Conservation (phyloP, 371 early-diverging fungal genomes). For the Cokeromyces recurvatus region DNA sequence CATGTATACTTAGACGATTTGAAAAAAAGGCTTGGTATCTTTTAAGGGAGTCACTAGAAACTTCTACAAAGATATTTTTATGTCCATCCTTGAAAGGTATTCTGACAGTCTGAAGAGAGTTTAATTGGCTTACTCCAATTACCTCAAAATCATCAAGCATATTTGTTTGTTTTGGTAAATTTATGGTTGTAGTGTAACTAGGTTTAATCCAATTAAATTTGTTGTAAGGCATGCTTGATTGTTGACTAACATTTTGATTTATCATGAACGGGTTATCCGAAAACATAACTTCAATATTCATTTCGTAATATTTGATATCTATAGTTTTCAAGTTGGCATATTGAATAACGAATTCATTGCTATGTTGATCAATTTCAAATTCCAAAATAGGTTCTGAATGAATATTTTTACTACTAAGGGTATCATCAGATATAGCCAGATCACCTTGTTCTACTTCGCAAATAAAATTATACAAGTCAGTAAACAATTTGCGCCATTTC, state of each 20-base stretch:
- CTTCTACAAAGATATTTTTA: constrained; percentile 32
- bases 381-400: constrained; percentile 27
- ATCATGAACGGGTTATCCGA: constrained; percentile 43
- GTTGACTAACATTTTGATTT: neutral
- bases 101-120: constrained; percentile 4
- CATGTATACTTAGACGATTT: constrained; percentile 22
- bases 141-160: constrained; percentile 18
- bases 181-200: constrained; percentile 7
- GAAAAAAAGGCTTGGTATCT: neutral
- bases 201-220: constrained; percentile 33
- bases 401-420: constrained; percentile 1
- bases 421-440: neutral
- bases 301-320: constrained; percentile 48
- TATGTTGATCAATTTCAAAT: constrained; percentile 14
- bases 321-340: constrained; percentile 35
- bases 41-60: constrained; percentile 10
- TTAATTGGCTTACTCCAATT: constrained; percentile 25
- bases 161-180: constrained; percentile 2
- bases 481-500: constrained; percentile 47
- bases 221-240: too few relatives aligned
- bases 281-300: constrained; percentile 62
- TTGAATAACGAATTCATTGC: constrained; percentile 13
- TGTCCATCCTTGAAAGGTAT: constrained; percentile 4
- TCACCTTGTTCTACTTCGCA: constrained; percentile 33
- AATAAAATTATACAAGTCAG: constrained; percentile 35